Conservation (phyloP, 2,329 filamentous ascomycete genomes). For the Grosmannia clavigera region DNA sequence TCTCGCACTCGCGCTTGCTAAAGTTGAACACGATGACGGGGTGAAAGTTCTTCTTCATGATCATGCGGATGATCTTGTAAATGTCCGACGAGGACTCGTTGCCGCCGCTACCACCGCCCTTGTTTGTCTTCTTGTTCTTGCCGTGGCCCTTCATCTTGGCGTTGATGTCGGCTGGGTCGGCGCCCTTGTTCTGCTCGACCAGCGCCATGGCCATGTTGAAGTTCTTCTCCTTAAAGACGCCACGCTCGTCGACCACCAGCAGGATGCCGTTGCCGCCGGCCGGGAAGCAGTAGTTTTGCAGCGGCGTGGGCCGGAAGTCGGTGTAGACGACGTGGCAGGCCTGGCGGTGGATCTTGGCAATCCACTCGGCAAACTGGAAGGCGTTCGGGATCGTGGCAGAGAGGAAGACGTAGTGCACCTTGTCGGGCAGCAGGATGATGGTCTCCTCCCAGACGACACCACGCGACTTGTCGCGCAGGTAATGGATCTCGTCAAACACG, state of each 20-base stretch:
- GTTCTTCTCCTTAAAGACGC: conserved; percentile 90
- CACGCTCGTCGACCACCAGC: conserved; percentile 92
- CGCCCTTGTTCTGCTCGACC: conserved; percentile 77
- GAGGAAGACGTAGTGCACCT: conserved; percentile 96
- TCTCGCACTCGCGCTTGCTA: conserved; percentile 94
- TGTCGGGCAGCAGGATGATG: conserved; percentile 93
- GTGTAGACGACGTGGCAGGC: conserved; percentile 99
- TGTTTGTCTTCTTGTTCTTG: conserved; percentile 85
- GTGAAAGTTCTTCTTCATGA: conserved; percentile 94
- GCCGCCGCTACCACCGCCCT: conserved; percentile 63
- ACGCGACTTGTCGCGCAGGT: conserved; percentile 85
- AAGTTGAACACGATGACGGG: conserved; percentile 99
- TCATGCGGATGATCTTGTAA: conserved; percentile 97
- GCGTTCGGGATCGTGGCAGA: conserved; percentile 98
- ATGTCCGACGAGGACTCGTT: conserved; percentile 64
- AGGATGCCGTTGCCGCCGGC: conserved; percentile 86
- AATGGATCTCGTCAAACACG: conserved; percentile 96
- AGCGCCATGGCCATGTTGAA: conserved; percentile 92
- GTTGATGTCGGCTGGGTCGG: conserved; percentile 66
- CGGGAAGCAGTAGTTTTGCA: conserved; percentile 98
- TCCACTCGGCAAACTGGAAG: conserved; percentile 99
- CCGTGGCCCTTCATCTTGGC: conserved; percentile 77
- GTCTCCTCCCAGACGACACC: conserved; percentile 99
- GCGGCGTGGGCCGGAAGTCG: conserved; percentile 88
- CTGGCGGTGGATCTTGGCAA: conserved; percentile 93